phyloP scores from a whole-genome alignment of 192 early-diverging fungal genomes.

The Spizellomyces punctatus region DNA sequence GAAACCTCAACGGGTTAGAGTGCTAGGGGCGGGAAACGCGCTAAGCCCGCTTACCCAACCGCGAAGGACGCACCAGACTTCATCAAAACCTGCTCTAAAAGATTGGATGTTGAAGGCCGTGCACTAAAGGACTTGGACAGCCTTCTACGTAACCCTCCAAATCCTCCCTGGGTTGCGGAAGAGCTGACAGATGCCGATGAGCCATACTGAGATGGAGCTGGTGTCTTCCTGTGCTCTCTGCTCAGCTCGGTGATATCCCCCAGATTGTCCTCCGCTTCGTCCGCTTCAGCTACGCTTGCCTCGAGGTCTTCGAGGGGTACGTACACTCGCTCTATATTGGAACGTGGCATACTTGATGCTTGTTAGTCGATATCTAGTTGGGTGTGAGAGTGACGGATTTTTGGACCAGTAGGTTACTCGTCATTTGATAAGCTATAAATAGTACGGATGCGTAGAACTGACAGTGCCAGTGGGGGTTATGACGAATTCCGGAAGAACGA shows the following conservation, averaged over 20 bases:
- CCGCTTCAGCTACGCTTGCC: background rate
- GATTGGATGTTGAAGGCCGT: constrained; percentile 6
- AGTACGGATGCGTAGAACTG: too few relatives aligned
- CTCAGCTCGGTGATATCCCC: constrained; percentile 32
- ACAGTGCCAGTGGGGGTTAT: too few relatives aligned
- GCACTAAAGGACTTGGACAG: constrained; percentile 15
- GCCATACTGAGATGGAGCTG: background rate
- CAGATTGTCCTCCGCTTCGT: constrained; percentile 16
- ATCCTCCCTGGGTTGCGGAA: too few relatives aligned
- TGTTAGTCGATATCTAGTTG: background rate
- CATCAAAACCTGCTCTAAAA: constrained; percentile 23
- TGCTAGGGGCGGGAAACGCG: too few relatives aligned
- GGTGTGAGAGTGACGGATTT: too few relatives aligned
- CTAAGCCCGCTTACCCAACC: background rate
- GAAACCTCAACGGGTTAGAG: too few relatives aligned
- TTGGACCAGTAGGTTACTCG: too few relatives aligned
- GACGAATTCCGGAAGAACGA: too few relatives aligned
- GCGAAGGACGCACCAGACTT: constrained; percentile 1
- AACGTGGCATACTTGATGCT: constrained; percentile 4
- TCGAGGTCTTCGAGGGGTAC: constrained; percentile 25
- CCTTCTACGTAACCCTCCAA: constrained; percentile 11
- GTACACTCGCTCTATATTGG: constrained; percentile 10
- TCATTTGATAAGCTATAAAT: too few relatives aligned
- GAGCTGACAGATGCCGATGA: background rate
- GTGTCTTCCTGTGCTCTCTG: constrained; percentile 2